Conservation (phyloP, 257 asterid species). For the Fraxinus anomala region DNA sequence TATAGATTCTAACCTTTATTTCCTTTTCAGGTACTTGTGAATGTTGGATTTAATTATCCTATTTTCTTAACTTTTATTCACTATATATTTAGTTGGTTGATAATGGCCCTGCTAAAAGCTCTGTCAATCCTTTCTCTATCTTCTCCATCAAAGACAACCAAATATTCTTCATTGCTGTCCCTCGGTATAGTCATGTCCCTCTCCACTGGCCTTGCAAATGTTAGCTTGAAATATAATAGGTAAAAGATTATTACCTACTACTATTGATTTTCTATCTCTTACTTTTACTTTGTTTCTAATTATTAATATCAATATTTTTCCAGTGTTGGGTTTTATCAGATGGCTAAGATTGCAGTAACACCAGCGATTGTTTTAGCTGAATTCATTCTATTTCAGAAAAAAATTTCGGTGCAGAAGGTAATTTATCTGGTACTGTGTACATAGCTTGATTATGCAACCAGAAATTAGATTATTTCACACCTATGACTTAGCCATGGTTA, state of each 20-base stretch:
- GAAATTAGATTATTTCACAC: slow-evolving; percentile 4
- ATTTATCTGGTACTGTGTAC: slow-evolving; percentile 7
- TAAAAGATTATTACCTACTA: slow-evolving; percentile 28
- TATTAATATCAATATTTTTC: slow-evolving; percentile 29
- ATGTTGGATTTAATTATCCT: slow-evolving; percentile 85
- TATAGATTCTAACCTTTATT: slow-evolving; percentile 18
- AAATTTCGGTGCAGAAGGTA: slow-evolving; percentile 72
- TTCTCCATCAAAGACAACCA: slow-evolving; percentile 74
- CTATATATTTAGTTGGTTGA: slow-evolving; percentile 83
- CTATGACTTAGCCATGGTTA: background rate
- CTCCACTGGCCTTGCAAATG: slow-evolving; percentile 98
- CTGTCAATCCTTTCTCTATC: slow-evolving; percentile 78
- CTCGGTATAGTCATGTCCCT: slow-evolving; percentile 98
- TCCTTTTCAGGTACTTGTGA: slow-evolving; percentile 76
- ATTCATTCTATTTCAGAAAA: slow-evolving; percentile 70
- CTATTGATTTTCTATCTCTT: slow-evolving; percentile 5
- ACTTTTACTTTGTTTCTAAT: slow-evolving; percentile 12
- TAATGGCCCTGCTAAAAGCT: slow-evolving; percentile 80
- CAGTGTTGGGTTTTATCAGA: slow-evolving; percentile 99
- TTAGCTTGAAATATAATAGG: slow-evolving; percentile 97
- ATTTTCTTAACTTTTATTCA: slow-evolving; percentile 89
- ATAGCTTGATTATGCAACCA: background rate
- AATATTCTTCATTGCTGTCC: slow-evolving; percentile 70
- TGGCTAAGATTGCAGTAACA: slow-evolving; percentile 98
- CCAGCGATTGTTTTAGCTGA: slow-evolving; percentile 93